A percentile compares a stretch with the other conserved stretches of the same genome.
Evolutionary conservation across 202 grass and related monocot species (phyloP).

Genomic region (Panicum virgatum): DNA sequence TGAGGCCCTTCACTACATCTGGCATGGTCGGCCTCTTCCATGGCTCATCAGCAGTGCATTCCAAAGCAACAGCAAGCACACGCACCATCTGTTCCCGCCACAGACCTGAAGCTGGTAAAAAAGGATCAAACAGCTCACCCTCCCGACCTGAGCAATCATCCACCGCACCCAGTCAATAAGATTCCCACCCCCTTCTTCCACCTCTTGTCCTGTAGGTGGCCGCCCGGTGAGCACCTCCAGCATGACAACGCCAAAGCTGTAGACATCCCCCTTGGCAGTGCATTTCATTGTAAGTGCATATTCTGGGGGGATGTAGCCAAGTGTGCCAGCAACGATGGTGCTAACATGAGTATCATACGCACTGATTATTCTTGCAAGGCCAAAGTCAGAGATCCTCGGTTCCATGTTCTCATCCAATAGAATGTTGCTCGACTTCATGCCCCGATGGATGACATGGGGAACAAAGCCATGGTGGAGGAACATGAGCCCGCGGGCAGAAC

Average conservation of each 20-base stretch:
- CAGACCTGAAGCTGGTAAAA: constrained; percentile 38
- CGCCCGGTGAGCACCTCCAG: constrained; percentile 77
- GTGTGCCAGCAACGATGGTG: constrained; percentile 69
- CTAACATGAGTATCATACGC: constrained; percentile 87
- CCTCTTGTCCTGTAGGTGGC: constrained; percentile 54
- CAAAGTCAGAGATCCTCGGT: constrained; percentile 76
- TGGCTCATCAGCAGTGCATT: constrained; percentile 62
- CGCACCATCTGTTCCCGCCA: constrained; percentile 55
- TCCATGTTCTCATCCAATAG: constrained; percentile 67
- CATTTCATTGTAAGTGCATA: constrained; percentile 66
- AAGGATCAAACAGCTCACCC: constrained; percentile 59
- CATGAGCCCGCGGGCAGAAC: constrained; percentile 63
- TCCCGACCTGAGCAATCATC: constrained; percentile 45
- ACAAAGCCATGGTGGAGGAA: constrained; percentile 92
- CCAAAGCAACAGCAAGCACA: constrained; percentile 49
- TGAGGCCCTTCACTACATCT: constrained; percentile 64
- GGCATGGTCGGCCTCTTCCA: constrained; percentile 72
- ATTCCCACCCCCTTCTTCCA: constrained; percentile 61
- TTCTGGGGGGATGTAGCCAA: constrained; percentile 85
- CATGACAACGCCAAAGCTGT: constrained; percentile 85
- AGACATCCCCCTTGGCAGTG: constrained; percentile 71
- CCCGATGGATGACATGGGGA: constrained; percentile 79
- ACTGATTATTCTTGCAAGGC: constrained; percentile 81
- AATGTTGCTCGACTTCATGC: constrained; percentile 94
- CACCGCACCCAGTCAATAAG: constrained; percentile 73